Evolutionary conservation across 495 filamentous ascomycete species (phyloP).

Genomic region (Talaromyces wortmannii): DNA sequence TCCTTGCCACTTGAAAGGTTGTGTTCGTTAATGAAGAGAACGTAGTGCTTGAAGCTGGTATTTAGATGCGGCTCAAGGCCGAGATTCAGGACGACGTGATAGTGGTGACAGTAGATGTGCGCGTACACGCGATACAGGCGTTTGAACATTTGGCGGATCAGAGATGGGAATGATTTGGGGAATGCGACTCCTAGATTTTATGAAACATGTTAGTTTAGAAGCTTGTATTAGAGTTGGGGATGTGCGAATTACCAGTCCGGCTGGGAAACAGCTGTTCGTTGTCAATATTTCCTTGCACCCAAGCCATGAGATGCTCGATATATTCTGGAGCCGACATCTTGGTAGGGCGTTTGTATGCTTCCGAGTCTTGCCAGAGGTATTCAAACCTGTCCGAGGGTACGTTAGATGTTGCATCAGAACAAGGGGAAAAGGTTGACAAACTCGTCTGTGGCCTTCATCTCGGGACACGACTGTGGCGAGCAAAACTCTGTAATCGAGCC

Average conservation of each 20-base stretch:
- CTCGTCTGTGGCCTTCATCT: conserved; percentile 99
- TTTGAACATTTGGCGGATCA: conserved; percentile 94
- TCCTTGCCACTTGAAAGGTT: conserved; percentile 84
- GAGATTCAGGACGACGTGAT: conserved; percentile 90
- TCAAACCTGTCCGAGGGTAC: conserved; percentile 63
- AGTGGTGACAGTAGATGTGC: conserved; percentile 99
- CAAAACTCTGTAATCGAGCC: conserved; percentile 99
- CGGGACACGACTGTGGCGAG: conserved; percentile 90
- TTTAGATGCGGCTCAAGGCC: conserved; percentile 96
- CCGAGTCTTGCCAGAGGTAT: conserved; percentile 95
- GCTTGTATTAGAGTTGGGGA: background rate
- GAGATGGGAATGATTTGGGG: conserved; percentile 81
- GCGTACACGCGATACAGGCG: conserved; percentile 97
- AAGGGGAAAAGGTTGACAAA: conserved; percentile 28
- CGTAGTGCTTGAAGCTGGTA: conserved; percentile 99
- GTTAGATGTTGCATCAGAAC: background rate
- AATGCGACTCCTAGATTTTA: conserved; percentile 72
- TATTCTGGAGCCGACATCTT: conserved; percentile 98
- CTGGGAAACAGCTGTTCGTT: conserved; percentile 93
- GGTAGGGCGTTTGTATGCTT: conserved; percentile 88
- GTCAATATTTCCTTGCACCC: conserved; percentile 92
- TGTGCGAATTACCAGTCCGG: conserved; percentile 59
- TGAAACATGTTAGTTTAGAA: conserved; percentile 3
- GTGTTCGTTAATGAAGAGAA: conserved; percentile 93
- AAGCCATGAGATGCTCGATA: conserved; percentile 94